These are phyloP conservation scores for Gelatoporia subvermispora DNA, from an alignment of 768 basidiomycete species.

Conservation along the genomic window DNA sequence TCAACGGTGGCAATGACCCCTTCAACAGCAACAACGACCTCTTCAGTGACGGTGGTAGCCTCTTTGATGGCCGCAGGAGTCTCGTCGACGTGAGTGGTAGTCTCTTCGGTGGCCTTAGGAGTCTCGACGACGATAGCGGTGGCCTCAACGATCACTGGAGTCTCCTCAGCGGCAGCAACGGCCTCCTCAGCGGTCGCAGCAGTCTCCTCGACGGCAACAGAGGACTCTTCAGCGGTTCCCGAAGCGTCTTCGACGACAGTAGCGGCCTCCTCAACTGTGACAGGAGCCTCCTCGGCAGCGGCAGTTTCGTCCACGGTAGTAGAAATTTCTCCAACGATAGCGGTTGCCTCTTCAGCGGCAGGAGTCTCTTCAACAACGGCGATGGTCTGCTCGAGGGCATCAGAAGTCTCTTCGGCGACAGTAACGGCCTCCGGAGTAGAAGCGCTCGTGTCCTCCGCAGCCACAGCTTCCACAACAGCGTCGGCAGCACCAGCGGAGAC, in stretches of 20 bases:
- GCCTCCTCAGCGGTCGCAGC: neutral
- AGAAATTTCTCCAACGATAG: neutral
- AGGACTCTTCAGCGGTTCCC: neutral
- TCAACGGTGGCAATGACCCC: too few relatives aligned
- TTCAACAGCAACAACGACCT: too few relatives aligned
- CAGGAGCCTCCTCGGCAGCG: neutral
- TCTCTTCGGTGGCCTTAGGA: neutral
- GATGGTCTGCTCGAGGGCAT: neutral
- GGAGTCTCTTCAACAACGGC: constrained; percentile 1
- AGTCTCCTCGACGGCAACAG: neutral
- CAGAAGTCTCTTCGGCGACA: neutral
- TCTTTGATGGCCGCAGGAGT: too few relatives aligned
- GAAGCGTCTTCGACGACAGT: neutral
- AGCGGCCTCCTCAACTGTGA: neutral
- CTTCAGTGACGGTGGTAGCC: too few relatives aligned
- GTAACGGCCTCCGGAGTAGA: neutral
- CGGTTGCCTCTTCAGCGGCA: neutral
- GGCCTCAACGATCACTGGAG: neutral
- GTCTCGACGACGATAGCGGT: neutral
- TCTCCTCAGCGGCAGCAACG: neutral
- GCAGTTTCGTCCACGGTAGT: neutral
- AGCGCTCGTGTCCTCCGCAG: too few relatives aligned
- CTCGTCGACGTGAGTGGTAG: neutral
- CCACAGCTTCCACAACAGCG: neutral
- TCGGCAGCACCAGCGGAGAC: too few relatives aligned